Evolutionary conservation across 2,329 filamentous ascomycete species (phyloP).

Genomic region (Epichloe elymi): DNA sequence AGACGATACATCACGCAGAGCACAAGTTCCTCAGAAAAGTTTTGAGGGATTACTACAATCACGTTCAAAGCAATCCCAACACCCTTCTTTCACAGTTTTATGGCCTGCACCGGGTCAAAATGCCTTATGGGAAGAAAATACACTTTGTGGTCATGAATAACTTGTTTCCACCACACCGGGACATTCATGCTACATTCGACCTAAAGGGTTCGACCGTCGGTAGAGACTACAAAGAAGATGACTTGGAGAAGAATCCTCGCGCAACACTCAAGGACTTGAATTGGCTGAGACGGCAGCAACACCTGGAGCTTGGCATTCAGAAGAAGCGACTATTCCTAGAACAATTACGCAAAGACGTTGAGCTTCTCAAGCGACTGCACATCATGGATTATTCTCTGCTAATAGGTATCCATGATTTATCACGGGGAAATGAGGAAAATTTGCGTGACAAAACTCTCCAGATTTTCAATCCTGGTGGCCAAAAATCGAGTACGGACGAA

Average conservation of each 20-base stretch:
- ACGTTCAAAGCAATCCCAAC: conserved; percentile 87
- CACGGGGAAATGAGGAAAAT: conserved; percentile 84
- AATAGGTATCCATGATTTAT: conserved; percentile 83
- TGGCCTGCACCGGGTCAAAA: conserved; percentile 92
- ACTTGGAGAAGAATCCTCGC: conserved; percentile 75
- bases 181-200: conserved; percentile 95
- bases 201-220: conserved; percentile 93
- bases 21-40: conserved; percentile 78
- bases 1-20: conserved; percentile 94
- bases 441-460: conserved; percentile 78
- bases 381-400: conserved; percentile 99
- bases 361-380: conserved; percentile 70
- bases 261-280: conserved; percentile 95
- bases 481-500: conserved; percentile 43
- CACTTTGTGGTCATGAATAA: conserved; percentile 99
- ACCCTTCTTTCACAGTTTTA: conserved; percentile 97
- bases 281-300: conserved; percentile 76
- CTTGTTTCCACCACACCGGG: conserved; percentile 88
- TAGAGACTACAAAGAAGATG: conserved; percentile 79
- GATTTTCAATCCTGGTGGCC: conserved; percentile 83
- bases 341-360: conserved; percentile 79
- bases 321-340: conserved; percentile 83
- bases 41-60: conserved; percentile 82
- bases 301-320: conserved; percentile 75
- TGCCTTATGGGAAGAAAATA: conserved; percentile 94